Evolutionary conservation across 805 yeast genomes (phyloP), one percentile per base, ranked within the genome.

Genomic region (Yamadazyma akitaensis): DNA sequence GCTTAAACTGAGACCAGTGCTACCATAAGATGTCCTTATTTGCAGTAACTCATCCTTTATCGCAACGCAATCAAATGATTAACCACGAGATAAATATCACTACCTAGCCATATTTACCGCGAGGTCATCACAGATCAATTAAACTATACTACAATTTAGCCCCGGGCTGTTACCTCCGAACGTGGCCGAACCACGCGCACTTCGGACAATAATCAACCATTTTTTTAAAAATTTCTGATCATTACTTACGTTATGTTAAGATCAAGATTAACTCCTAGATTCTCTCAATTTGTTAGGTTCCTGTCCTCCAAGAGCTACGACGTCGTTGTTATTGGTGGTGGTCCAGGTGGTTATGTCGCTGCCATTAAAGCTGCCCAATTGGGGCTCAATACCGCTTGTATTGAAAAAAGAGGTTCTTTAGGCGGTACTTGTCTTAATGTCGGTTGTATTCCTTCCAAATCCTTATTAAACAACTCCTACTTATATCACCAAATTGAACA

Each of bases 341-440:
- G 99, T 49, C 99, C 99, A 57, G 99, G 98, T 70, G 99, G 99
- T 53, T 94, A 94, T 68, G 94, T 94, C 59, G 98, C 97, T 46
- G 99, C 99, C 62, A 94, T 94, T 69, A 92, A 89, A 71, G 97
- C 97, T 50, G 99, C 99, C 42, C 99, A 94, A 76, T 77, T 91
- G 51, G 97, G 97, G 36, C 79, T 77, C 59, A 84, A 91, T 70
- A 89, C 97, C 46, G 99, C 97, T 31, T 94, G 99, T 80, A 76
- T 94, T 56, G 99, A 94, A 71, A 90, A 89, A 75, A 85, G 99
- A 71, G 99, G 99, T 39, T 72, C 82, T 38, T 80, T 95, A 53
- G 99, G 99, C 53, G 99, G 99, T 62, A 94, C 99, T 47, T 94
- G 99, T 81, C 76, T 95, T 61, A 94, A 94, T 70, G 98, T 94